These are phyloP conservation scores for Dactylis glomerata DNA, from an alignment of 176 grass and related monocot species.

Conservation along the genomic window DNA sequence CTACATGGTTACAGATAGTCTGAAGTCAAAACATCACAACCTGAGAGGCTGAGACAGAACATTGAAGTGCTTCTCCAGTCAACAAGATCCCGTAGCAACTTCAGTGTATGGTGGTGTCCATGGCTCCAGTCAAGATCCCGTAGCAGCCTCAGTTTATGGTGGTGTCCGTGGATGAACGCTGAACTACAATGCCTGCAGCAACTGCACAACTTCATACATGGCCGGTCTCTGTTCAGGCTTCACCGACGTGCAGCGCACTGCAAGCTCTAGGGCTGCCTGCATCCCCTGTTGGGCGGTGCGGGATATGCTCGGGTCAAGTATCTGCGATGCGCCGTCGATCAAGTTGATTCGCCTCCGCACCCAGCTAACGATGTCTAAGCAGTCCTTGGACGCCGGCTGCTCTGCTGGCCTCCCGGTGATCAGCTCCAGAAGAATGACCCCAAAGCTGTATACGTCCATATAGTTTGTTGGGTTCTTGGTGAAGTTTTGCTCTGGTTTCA, in stretches of 20 bases:
- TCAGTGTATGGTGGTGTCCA: neutral
- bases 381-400: conserved; percentile 42
- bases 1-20: neutral
- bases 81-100: neutral
- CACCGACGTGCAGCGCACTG: conserved; percentile 60
- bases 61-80: neutral
- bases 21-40: neutral
- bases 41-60: neutral
- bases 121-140: neutral
- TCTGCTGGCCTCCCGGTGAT: conserved; percentile 60
- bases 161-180: neutral
- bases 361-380: conserved; percentile 58
- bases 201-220: conserved; percentile 51
- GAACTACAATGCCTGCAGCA: conserved; percentile 29
- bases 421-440: conserved; percentile 74
- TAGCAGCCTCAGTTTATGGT: neutral
- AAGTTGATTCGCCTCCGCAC: conserved; percentile 65
- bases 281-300: conserved; percentile 36
- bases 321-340: conserved; percentile 33
- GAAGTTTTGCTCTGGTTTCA: conserved; percentile 51
- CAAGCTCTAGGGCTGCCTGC: conserved; percentile 52
- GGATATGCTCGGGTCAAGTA: conserved; percentile 51
- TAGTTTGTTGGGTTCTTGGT: conserved; percentile 54
- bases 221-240: conserved; percentile 62
- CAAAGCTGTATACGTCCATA: conserved; percentile 79